Evolutionary conservation across 768 basidiomycete species (phyloP).

Genomic region (Suillus subaureus): DNA sequence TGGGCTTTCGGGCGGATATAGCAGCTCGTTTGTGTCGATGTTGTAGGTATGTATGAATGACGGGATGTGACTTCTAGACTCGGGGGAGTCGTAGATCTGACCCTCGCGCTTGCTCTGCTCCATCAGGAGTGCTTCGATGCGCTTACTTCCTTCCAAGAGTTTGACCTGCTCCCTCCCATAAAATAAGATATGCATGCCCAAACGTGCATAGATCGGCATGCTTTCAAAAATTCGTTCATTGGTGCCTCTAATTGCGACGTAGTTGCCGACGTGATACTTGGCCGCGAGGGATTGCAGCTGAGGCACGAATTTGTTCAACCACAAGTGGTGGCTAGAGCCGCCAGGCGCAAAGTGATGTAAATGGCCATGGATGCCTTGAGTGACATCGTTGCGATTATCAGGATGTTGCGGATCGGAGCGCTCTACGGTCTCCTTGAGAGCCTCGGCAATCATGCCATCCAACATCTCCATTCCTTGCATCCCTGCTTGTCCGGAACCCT

Average conservation of each 20-base stretch:
- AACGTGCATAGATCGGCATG: slow-evolving; percentile 72
- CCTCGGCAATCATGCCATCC: not conserved
- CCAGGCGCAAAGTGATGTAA: slow-evolving; percentile 25
- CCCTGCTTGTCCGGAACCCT: not conserved
- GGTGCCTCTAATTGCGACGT: slow-evolving; percentile 49
- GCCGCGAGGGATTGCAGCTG: slow-evolving; percentile 56
- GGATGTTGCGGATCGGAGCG: slow-evolving; percentile 12
- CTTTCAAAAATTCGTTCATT: slow-evolving; percentile 64
- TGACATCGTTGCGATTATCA: slow-evolving; percentile 16
- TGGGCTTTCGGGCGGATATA: slow-evolving; percentile 53
- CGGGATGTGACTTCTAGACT: slow-evolving; percentile 52
- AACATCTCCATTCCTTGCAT: slow-evolving; percentile 2
- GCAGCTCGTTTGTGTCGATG: slow-evolving; percentile 59
- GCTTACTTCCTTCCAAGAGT: slow-evolving; percentile 47
- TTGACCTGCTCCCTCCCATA: slow-evolving; percentile 54
- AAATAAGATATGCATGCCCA: slow-evolving; percentile 81
- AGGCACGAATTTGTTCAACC: slow-evolving; percentile 53
- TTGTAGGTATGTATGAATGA: slow-evolving; percentile 59
- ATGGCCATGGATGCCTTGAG: slow-evolving; percentile 34
- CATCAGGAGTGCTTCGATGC: slow-evolving; percentile 50
- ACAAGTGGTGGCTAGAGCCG: slow-evolving; percentile 26
- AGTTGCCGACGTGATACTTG: slow-evolving; percentile 62
- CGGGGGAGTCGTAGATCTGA: slow-evolving; percentile 53
- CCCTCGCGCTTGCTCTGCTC: slow-evolving; percentile 62
- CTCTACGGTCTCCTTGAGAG: slow-evolving; percentile 4